Conservation (phyloP, 441 rosid species). For the Jatropha multifida region DNA sequence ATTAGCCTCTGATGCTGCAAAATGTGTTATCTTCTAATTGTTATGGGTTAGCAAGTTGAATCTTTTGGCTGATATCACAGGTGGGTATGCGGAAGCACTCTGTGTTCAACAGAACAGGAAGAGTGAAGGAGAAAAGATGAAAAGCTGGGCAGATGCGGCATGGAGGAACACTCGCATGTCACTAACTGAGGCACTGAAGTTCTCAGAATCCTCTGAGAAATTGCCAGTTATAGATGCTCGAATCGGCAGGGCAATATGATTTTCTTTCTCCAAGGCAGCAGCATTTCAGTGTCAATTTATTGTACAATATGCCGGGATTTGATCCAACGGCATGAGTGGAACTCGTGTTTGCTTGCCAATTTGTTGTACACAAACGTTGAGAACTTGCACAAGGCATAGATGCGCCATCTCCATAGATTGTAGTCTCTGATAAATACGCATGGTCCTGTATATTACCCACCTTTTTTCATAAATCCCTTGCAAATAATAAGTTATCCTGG, state of each 20-base stretch:
- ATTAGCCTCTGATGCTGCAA: neutral
- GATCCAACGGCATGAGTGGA: neutral
- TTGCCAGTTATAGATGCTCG: conserved; percentile 58
- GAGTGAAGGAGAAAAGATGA: conserved; percentile 58
- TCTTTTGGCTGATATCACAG: conserved; percentile 35
- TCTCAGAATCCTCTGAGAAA: conserved; percentile 31
- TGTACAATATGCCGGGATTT: neutral
- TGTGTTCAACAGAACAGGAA: conserved; percentile 69
- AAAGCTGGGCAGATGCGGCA: conserved; percentile 25
- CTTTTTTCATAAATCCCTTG: neutral
- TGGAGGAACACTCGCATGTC: conserved; percentile 43
- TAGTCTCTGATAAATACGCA: too few relatives aligned
- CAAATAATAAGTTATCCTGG: neutral
- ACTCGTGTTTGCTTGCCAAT: neutral
- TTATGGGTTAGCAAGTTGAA: neutral
- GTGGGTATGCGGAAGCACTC: conserved; percentile 74
- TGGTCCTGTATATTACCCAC: neutral
- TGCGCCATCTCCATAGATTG: neutral
- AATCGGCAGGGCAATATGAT: conserved; percentile 43
- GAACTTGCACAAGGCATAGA: neutral
- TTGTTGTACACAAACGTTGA: neutral
- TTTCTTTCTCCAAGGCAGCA: neutral
- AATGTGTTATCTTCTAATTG: neutral
- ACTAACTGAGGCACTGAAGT: conserved; percentile 61
- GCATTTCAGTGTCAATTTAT: neutral